phyloP scores from a whole-genome alignment of 805 yeast genomes.

The Starmerella cellae region DNA sequence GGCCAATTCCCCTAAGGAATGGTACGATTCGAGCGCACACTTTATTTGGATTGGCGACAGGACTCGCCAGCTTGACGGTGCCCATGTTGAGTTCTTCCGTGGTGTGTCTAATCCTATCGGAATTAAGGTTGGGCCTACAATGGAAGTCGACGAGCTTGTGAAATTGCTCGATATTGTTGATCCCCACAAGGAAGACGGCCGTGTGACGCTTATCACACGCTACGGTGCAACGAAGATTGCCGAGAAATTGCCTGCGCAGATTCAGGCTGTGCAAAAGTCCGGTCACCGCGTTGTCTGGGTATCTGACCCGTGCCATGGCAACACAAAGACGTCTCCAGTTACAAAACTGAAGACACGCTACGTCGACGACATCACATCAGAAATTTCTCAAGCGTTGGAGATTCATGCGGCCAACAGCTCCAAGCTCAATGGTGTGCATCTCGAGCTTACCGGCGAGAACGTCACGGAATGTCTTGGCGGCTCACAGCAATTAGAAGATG shows the following conservation, averaged over 20 bases:
- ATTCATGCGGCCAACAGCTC: constrained; percentile 28
- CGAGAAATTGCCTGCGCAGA: constrained; percentile 30
- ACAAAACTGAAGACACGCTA: constrained; percentile 32
- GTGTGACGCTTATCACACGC: constrained; percentile 33
- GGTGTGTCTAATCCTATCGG: constrained; percentile 34
- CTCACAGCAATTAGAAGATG: constrained; percentile 29
- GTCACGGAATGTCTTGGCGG: constrained; percentile 36
- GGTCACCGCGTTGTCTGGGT: constrained; percentile 34
- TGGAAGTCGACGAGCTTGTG: constrained; percentile 29
- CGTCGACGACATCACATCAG: constrained; percentile 32
- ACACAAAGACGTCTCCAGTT: constrained; percentile 30
- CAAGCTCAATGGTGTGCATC: constrained; percentile 31
- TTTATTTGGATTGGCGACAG: constrained; percentile 36
- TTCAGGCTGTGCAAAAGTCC: constrained; percentile 29
- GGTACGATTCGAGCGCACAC: constrained; percentile 32
- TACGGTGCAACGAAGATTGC: constrained; percentile 31
- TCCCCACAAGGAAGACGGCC: constrained; percentile 29
- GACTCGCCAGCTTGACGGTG: constrained; percentile 33
- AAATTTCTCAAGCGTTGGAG: constrained; percentile 28
- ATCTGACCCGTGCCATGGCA: constrained; percentile 36
- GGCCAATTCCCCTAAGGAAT: background rate
- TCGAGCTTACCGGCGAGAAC: constrained; percentile 34
- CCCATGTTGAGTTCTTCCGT: constrained; percentile 35
- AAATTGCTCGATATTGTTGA: constrained; percentile 30
- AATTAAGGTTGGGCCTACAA: constrained; percentile 34